These are phyloP conservation scores for Stenogyne calaminthoides DNA, from an alignment of 305 asterid species.

Conservation along the genomic window DNA sequence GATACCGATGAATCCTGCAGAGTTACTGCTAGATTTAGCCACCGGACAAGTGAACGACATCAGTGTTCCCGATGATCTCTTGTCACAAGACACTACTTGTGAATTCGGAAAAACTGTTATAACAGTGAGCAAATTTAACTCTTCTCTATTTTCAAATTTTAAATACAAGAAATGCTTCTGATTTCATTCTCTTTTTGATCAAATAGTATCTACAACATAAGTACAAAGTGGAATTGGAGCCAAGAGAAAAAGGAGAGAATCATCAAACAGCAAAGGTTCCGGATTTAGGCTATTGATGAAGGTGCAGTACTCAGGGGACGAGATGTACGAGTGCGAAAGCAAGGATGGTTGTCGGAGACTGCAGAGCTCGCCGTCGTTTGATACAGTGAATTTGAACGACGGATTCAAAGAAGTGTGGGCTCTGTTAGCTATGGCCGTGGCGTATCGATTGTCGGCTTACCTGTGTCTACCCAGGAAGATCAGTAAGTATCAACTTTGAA, in stretches of 20 bases:
- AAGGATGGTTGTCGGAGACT: slow-evolving; percentile 60
- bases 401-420: slow-evolving; percentile 85
- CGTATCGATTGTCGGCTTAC: slow-evolving; percentile 68
- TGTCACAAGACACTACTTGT: slow-evolving; percentile 39
- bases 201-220: too few species aligned
- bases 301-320: slow-evolving; percentile 78
- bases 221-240: too few species aligned
- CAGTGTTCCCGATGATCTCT: slow-evolving; percentile 63
- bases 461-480: slow-evolving; percentile 63
- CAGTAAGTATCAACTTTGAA: slow-evolving; percentile 40
- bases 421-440: slow-evolving; percentile 75
- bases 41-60: slow-evolving; percentile 83
- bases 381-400: slow-evolving; percentile 68
- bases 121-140: too few species aligned
- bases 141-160: too few species aligned
- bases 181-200: too few species aligned
- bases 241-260: slow-evolving; percentile 59
- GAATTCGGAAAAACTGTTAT: slow-evolving; percentile 61
- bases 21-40: slow-evolving; percentile 86
- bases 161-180: too few species aligned
- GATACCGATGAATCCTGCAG: slow-evolving; percentile 97
- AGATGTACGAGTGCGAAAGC: slow-evolving; percentile 75
- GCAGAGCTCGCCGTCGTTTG: slow-evolving; percentile 89
- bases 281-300: slow-evolving; percentile 86
- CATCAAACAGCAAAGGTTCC: slow-evolving; percentile 44